Conservation (phyloP, 2,329 filamentous ascomycete species). For the Aspergillus caelatus region DNA sequence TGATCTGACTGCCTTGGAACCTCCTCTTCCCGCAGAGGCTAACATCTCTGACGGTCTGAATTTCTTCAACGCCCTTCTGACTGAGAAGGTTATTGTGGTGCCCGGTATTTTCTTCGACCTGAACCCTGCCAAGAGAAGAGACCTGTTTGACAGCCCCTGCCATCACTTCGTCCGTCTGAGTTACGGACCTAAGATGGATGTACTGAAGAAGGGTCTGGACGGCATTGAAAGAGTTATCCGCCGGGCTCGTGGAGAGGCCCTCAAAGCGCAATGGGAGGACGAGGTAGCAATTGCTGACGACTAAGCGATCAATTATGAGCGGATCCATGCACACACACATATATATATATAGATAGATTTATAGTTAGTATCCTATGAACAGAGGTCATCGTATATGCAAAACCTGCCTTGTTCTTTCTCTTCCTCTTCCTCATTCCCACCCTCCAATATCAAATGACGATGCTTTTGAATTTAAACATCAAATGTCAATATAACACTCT, state of each 20-base stretch:
- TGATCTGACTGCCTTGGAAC: constrained; percentile 55
- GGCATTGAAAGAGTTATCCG: constrained; percentile 80
- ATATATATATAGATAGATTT: not conserved
- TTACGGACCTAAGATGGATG: constrained; percentile 81
- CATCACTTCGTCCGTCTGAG: constrained; percentile 88
- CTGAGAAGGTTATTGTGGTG: constrained; percentile 94
- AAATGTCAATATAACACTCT: not conserved
- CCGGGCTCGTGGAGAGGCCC: constrained; percentile 40
- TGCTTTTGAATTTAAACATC: not conserved
- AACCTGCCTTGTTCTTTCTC: not conserved
- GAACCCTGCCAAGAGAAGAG: constrained; percentile 84
- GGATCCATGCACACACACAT: not conserved
- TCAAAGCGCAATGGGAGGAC: constrained; percentile 33
- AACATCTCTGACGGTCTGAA: constrained; percentile 89
- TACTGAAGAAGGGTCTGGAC: constrained; percentile 76
- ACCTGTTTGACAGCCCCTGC: constrained; percentile 92
- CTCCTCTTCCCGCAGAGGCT: constrained; percentile 59
- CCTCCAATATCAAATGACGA: not conserved
- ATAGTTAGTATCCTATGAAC: not conserved
- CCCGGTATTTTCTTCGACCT: constrained; percentile 98
- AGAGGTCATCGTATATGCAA: not conserved
- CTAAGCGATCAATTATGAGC: constrained; percentile 14
- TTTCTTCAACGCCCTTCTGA: constrained; percentile 92
- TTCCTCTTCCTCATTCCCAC: not conserved
- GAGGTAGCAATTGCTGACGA: constrained; percentile 42